A percentile compares a stretch with the other conserved stretches of the same genome.
Conservation (phyloP, 805 yeast genomes). For the Zygoascus tannicola region DNA sequence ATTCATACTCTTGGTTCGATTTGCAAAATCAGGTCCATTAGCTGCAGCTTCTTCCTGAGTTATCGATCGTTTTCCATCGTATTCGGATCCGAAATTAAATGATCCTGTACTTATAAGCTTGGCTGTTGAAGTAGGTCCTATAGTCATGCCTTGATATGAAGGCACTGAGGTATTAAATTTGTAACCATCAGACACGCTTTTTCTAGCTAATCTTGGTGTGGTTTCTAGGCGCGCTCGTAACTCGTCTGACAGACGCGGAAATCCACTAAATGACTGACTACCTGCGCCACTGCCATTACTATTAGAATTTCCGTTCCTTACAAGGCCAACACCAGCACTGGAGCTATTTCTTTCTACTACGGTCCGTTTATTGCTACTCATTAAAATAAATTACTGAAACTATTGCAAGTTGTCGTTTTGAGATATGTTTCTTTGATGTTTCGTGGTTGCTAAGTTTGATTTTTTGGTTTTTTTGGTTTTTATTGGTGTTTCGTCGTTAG, state of each 20-base stretch:
- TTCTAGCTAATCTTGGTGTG: constrained; percentile 20
- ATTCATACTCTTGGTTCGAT: not conserved
- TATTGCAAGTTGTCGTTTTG: too few relatives aligned
- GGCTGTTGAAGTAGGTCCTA: constrained; percentile 18
- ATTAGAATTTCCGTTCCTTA: not conserved
- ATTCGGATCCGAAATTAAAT: constrained; percentile 4
- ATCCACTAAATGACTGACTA: constrained; percentile 2
- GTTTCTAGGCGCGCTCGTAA: constrained; percentile 18
- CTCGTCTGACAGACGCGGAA: constrained; percentile 16
- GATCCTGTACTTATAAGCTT: constrained; percentile 1
- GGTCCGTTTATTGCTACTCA: constrained; percentile 9
- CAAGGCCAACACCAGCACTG: too few relatives aligned
- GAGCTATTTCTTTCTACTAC: not conserved
- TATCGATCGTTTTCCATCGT: not conserved
- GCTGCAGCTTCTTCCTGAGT: not conserved
- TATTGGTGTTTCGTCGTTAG: too few relatives aligned
- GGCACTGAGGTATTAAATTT: constrained; percentile 19
- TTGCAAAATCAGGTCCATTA: not conserved
- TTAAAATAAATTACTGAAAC: too few relatives aligned
- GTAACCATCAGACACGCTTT: constrained; percentile 27
- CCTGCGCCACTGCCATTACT: constrained; percentile 3
- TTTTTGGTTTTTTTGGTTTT: too few relatives aligned
- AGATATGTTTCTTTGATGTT: too few relatives aligned
- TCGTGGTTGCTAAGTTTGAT: too few relatives aligned
- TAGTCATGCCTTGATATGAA: constrained; percentile 19